phyloP scores from a whole-genome alignment of 768 basidiomycete species.

The Floccularia luteovirens region DNA sequence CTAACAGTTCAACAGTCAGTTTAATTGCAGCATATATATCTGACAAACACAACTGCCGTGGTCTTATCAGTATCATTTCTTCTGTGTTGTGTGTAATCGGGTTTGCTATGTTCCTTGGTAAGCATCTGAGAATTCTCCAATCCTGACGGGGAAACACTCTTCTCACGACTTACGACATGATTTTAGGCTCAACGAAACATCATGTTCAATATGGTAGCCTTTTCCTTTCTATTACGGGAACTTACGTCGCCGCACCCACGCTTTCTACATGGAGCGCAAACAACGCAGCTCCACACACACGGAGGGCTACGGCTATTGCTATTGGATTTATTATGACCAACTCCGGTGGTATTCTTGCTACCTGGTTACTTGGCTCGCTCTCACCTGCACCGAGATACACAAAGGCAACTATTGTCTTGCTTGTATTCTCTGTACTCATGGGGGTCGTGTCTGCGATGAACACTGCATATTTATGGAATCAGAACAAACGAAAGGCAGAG shows the following conservation, averaged over 20 bases:
- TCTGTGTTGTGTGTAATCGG: slow-evolving; percentile 37
- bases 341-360: slow-evolving; percentile 51
- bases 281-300: slow-evolving; percentile 32
- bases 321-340: slow-evolving; percentile 53
- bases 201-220: slow-evolving; percentile 44
- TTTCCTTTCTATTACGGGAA: slow-evolving; percentile 46
- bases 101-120: slow-evolving; percentile 50
- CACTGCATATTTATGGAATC: slow-evolving; percentile 26
- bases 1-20: slow-evolving; percentile 17
- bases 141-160: neutral
- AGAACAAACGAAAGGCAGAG: slow-evolving; percentile 38
- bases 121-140: slow-evolving; percentile 7
- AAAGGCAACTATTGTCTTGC: slow-evolving; percentile 34
- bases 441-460: slow-evolving; percentile 27
- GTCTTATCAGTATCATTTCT: slow-evolving; percentile 34
- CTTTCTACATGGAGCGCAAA: slow-evolving; percentile 55
- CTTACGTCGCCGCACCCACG: slow-evolving; percentile 46
- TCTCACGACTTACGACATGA: neutral
- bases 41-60: slow-evolving; percentile 45
- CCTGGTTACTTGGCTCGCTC: slow-evolving; percentile 48
- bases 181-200: slow-evolving; percentile 26
- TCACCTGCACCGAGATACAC: slow-evolving; percentile 43
- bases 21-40: slow-evolving; percentile 37
- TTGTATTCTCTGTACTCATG: slow-evolving; percentile 33
- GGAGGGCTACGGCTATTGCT: slow-evolving; percentile 47